Conservation (phyloP, 768 basidiomycete species). For the Auriscalpium vulgare region DNA sequence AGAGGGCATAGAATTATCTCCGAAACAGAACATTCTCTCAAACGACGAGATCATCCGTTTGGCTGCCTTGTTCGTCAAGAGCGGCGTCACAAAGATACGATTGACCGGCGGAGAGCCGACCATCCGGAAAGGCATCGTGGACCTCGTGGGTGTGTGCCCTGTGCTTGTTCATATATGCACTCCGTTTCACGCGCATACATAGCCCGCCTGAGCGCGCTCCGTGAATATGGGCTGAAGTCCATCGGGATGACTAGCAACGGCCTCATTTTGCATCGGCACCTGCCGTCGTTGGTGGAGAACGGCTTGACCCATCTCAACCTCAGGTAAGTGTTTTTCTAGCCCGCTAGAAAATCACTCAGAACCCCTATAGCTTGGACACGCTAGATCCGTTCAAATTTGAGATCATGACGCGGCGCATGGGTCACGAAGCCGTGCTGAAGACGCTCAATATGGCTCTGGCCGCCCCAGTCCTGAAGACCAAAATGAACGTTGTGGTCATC, state of each 20-base stretch:
- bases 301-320: constrained; percentile 71
- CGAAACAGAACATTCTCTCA: constrained; percentile 57
- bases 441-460: constrained; percentile 56
- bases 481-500: constrained; percentile 81
- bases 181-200: background rate
- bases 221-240: constrained; percentile 51
- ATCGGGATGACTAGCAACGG: constrained; percentile 89
- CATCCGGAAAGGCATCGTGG: constrained; percentile 63
- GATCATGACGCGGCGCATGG: constrained; percentile 72
- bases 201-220: constrained; percentile 61
- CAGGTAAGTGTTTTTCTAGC: constrained; percentile 19
- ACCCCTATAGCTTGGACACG: constrained; percentile 59
- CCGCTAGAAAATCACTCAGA: background rate
- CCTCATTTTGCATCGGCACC: constrained; percentile 60
- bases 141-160: constrained; percentile 50
- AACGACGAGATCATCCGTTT: constrained; percentile 71
- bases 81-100: constrained; percentile 82
- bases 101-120: constrained; percentile 88
- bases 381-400: constrained; percentile 84
- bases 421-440: constrained; percentile 68
- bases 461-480: constrained; percentile 44
- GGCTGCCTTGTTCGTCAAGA: constrained; percentile 67
- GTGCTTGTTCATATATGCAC: background rate
- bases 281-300: constrained; percentile 57
- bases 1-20: constrained; percentile 71